Conservation (phyloP, 352 stramenopile species). For the Phytophthora constricta region DNA sequence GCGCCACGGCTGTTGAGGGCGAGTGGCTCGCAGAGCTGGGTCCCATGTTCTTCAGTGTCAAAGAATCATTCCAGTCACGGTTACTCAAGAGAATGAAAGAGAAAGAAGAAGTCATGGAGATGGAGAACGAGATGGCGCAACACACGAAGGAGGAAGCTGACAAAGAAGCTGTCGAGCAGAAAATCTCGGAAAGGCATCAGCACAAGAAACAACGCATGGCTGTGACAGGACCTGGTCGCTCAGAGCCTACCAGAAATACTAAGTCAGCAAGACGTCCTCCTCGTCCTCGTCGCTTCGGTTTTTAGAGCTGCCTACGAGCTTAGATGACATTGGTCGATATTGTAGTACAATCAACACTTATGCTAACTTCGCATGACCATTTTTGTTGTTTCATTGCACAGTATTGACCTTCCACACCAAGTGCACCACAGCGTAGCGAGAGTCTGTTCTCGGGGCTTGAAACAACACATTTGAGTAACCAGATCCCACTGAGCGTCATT, state of each 20-base stretch:
- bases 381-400: too few relatives aligned
- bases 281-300: conserved; percentile 72
- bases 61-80: conserved; percentile 95
- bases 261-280: conserved; percentile 65
- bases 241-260: conserved; percentile 36
- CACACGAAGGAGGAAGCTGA: conserved; percentile 29
- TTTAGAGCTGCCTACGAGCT: too few relatives aligned
- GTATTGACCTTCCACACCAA: too few relatives aligned
- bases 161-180: conserved; percentile 25
- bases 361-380: too few relatives aligned
- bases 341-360: too few relatives aligned
- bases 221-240: conserved; percentile 61
- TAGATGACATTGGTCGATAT: too few relatives aligned
- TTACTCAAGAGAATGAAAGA: conserved; percentile 92
- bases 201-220: conserved; percentile 71
- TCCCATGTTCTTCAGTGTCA: conserved; percentile 99
- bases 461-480: conserved; percentile 15
- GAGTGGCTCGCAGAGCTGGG: conserved; percentile 99
- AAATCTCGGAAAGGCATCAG: conserved; percentile 23
- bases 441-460: neutral
- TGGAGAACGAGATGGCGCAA: conserved; percentile 86
- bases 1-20: conserved; percentile 97
- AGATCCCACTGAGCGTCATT: conserved; percentile 23
- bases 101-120: conserved; percentile 66
- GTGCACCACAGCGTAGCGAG: too few relatives aligned